These are phyloP conservation scores for Citrus mangshanensis DNA, from an alignment of 345 rosid genomes.

Conservation along the genomic window DNA sequence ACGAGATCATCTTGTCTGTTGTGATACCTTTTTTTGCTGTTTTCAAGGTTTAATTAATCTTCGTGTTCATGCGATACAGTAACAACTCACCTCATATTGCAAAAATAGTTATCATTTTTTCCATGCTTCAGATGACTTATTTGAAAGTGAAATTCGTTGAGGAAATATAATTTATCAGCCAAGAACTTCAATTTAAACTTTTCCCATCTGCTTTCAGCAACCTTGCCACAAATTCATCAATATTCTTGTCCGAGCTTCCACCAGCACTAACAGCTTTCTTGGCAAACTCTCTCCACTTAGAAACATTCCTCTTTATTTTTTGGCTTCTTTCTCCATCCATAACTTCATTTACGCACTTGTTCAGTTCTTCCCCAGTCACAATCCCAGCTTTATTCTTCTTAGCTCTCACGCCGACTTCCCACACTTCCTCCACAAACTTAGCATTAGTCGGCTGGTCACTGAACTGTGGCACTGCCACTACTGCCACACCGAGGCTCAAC, in stretches of 20 bases:
- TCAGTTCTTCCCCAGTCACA: slow-evolving; percentile 29
- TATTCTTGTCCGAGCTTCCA: slow-evolving; percentile 36
- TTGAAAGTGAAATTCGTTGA: no score
- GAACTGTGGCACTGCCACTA: slow-evolving; percentile 38
- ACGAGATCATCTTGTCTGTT: not conserved
- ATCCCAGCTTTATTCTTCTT: slow-evolving; percentile 25
- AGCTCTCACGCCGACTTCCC: slow-evolving; percentile 43
- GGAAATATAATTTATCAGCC: not conserved
- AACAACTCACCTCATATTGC: not conserved
- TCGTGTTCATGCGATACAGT: not conserved
- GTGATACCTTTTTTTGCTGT: no score
- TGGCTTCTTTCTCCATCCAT: slow-evolving; percentile 36
- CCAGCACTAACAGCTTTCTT: slow-evolving; percentile 37
- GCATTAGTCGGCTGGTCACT: slow-evolving; percentile 51
- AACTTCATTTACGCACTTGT: slow-evolving; percentile 27
- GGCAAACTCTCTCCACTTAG: slow-evolving; percentile 37
- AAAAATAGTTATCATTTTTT: no score
- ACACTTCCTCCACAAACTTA: slow-evolving; percentile 38
- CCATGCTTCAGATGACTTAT: no score
- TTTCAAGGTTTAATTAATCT: no score
- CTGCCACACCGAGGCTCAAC: slow-evolving; percentile 40
- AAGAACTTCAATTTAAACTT: not conserved
- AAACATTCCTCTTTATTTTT: slow-evolving; percentile 31
- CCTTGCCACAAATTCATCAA: slow-evolving; percentile 31
- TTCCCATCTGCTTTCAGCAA: slow-evolving; percentile 9